Base-by-base conservation (phyloP, 2,329 filamentous ascomycete genomes). In the Ophiobolus disseminans region DNA sequence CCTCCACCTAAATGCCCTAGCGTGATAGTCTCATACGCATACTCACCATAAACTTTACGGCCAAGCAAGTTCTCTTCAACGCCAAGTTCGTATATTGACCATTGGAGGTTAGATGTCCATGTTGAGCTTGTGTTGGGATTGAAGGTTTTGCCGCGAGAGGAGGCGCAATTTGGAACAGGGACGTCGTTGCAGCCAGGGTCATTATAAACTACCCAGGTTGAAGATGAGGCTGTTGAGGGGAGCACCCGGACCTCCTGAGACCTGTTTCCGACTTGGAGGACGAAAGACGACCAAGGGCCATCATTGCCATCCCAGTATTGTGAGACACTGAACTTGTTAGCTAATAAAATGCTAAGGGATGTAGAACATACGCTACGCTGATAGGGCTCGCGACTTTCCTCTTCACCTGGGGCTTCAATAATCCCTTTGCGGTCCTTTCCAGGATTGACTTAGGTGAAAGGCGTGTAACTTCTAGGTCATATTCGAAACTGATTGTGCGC, bases 1-100 rank as follows among this genome's bases (percentile, higher is more conserved):
- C 55, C 62, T 8, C 36, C 48, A 2, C 42, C 55, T 5, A 38
- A 40, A 48, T 57, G 62, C 19, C 66, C 59, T 20, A 72, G 44
- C 4, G 52, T 60, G 5, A 75, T 55, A 13, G 60, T 66, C 38
- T 75, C 73, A 37, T 60, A 65, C 6, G 73, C 73, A 45, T 65
- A 74, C 5, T 58, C 37, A 0, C 64, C 73, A 52, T 69, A 68
- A 1, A 58, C 63, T 11, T 40, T 48, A 38, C 61, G 56, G 17
- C 60, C 66, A 11, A 54, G 39, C 16, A 40, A 26, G 44, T 31
- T 31, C 14, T 31, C 28, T 7, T 31, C 28, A 5, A 31, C 13
- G 13, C 28, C 28, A 31, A 31, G 28, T n/a, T 31, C 28, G 13
- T 31, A 31, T 31, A 31, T 31, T n/a, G 28, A 31, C 7, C 28